Evolutionary conservation across 768 basidiomycete species (phyloP), one percentile per base, ranked within the genome.

Genomic region (Coprinopsis marcescibilis): DNA sequence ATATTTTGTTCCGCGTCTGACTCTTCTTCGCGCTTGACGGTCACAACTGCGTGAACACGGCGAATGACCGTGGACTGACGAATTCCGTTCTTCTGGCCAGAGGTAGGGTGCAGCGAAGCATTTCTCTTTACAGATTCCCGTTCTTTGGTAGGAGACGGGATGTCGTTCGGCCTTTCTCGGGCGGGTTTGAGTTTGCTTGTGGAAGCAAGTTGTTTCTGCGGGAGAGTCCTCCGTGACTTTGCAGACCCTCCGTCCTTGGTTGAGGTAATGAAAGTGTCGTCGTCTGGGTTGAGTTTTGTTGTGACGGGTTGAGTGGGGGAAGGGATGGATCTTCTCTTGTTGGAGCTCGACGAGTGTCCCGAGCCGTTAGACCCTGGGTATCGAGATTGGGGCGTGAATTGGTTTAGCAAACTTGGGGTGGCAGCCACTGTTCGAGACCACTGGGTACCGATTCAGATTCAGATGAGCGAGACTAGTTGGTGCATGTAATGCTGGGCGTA

Each of bases 11-110:
- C 64, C 4, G 71, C 71, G n/a, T 65, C 65, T 3, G 70, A 67
- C 3, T 54, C 55, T 2, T 77, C 79, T 60, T 86, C 83, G 46
- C 73, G 73, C 55, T 87, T 86, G 29, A 86, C 76, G 26, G 74
- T 68, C 1, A 85, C 65, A 15, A 85, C 70, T 4, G 85, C 81
- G 17, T 78, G 76, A 6, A 87, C 85, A 26, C 80, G 78, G 17
- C 85, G 76, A 33, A 87, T 69, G 13, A 87, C 58, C 1, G 67
- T 69, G 25, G 60, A 51, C 20, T 46, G 15, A 49, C 52, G 23
- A 49, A 41, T 29, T 51, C 33, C 21, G 38, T 41, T 13, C 15
- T 39, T 44, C 30, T 35, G 50, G 19, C 19, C 29, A 33, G 34
- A 34, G 43, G 25, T n/a, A 47, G 23, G 43, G 51, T 56, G 32